Percentiles rank a stretch among this genome's conserved stretches.
phyloP scores from a whole-genome alignment of 805 yeast genomes.

The Wickerhamiella parazyma region DNA sequence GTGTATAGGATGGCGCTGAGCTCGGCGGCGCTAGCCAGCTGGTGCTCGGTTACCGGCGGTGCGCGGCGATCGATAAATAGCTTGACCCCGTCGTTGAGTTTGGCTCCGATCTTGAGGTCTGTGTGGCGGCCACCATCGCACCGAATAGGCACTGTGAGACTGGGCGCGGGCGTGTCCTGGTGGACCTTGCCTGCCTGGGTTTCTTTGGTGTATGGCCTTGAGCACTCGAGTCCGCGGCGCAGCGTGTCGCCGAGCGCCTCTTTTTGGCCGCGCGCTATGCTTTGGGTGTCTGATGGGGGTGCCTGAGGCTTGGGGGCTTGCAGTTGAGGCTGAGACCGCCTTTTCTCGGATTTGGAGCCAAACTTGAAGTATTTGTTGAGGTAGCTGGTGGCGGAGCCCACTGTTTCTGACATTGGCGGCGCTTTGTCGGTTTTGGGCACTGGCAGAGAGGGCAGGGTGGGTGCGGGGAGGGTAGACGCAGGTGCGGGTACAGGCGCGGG shows the following conservation, averaged over 20 bases:
- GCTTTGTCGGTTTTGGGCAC: background rate
- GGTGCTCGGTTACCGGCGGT: background rate
- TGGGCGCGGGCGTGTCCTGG: background rate
- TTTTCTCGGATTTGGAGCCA: too few species aligned
- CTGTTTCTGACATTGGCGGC: background rate
- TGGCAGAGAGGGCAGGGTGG: background rate
- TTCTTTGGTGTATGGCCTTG: background rate
- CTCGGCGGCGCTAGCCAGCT: constrained; percentile 2
- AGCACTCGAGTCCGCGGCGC: background rate
- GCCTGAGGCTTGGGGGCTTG: too few species aligned
- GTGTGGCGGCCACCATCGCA: background rate
- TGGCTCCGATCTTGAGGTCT: constrained; percentile 4
- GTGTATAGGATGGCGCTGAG: constrained; percentile 12
- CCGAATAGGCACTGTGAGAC: background rate
- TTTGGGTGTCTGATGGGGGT: too few species aligned
- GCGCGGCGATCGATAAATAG: background rate
- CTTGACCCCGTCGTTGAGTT: constrained; percentile 3
- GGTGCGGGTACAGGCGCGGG: background rate
- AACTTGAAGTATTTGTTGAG: background rate
- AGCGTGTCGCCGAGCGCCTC: background rate
- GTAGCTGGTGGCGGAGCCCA: background rate
- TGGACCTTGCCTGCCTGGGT: background rate
- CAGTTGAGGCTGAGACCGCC: background rate
- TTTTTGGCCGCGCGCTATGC: background rate
- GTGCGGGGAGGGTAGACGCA: background rate